These are phyloP conservation scores for Breynia disticha DNA, from an alignment of 441 rosid genomes.

Conservation along the genomic window DNA sequence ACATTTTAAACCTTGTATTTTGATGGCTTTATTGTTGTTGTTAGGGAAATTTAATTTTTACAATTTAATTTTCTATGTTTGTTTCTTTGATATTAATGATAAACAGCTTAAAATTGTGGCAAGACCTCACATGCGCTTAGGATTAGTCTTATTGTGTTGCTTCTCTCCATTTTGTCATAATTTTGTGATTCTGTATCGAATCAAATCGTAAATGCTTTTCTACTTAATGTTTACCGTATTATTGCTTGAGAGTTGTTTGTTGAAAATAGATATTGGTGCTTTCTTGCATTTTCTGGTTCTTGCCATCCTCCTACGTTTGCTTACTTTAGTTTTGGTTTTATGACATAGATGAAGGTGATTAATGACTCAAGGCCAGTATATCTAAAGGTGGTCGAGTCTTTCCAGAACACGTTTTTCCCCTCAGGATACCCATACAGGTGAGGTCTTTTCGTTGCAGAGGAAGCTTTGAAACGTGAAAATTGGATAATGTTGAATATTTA, in stretches of 20 bases:
- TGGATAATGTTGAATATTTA: neutral
- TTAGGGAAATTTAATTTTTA: neutral
- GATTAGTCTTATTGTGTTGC: too few species aligned
- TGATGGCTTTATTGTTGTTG: neutral
- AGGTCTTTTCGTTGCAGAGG: slow-evolving; percentile 7
- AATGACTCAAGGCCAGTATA: slow-evolving; percentile 60
- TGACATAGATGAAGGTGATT: slow-evolving; percentile 53
- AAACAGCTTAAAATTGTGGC: too few species aligned
- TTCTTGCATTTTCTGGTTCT: neutral
- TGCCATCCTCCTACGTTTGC: neutral
- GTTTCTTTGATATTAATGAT: too few species aligned
- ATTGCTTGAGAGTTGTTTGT: neutral
- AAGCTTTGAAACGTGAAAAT: slow-evolving; percentile 1
- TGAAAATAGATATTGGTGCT: neutral
- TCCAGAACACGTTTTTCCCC: slow-evolving; percentile 76
- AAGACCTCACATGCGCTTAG: too few species aligned
- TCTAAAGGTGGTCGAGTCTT: slow-evolving; percentile 58
- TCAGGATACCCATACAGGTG: slow-evolving; percentile 95
- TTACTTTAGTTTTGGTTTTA: neutral
- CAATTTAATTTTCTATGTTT: too few species aligned
- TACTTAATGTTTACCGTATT: too few species aligned
- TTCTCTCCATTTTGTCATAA: too few species aligned
- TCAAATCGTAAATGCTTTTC: too few species aligned
- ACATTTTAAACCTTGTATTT: neutral
- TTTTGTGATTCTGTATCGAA: too few species aligned